Base-by-base conservation (phyloP, 306 rosid species). In the Vigna trinervia region DNA sequence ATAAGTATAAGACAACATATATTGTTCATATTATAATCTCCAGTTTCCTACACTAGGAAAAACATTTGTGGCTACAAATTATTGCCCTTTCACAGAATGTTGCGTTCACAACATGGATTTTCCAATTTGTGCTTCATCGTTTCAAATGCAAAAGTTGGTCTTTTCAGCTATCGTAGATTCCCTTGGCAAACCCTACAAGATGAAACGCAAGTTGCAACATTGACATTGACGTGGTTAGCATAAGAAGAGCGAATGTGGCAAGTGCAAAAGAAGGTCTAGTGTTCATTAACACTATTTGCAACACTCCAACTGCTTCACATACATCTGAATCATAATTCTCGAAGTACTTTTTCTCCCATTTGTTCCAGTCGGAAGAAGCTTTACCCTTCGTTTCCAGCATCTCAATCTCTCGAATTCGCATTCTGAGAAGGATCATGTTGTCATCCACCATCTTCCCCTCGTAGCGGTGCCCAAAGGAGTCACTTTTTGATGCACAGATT, bases 321-420 rank as follows among this genome's bases (percentile, higher is more conserved):
- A 88, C 72, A 17, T 79, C 66, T 2, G 84, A 81, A 57, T 12
- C 83, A 60, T 88, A 90, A 39, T 78, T 67, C 15, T 58, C 83
- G 79, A 81, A 86, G 12, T 79, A 62, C 19, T 69, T 69, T 69
- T 85, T 90, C 89, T 90, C 95, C 95, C 89, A 86, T 6, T 79
- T 84, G 56, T 41, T 78, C 94, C 92, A 90, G 54, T 81, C 80
- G 0, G 86, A 69, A 32, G 78, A 67, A 20, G 73, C 62, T 12
- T 66, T 57, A 2, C 1, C n/a, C 32, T 63, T 79, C 58, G 20
- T 83, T 26, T 72, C 53, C 65, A 26, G 2, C 87, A 53, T 78
- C 82, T 85, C 84, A 41, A 80, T 78, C 2, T 85, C 88, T 3
- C 69, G 91, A 54, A 89, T 87, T 71, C 90, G 57, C 81, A 64